A percentile compares a stretch with the other conserved stretches of the same genome.
phyloP scores from a whole-genome alignment of 1,284 basidiomycete genomes.

The Salmacisia buchloeana region DNA sequence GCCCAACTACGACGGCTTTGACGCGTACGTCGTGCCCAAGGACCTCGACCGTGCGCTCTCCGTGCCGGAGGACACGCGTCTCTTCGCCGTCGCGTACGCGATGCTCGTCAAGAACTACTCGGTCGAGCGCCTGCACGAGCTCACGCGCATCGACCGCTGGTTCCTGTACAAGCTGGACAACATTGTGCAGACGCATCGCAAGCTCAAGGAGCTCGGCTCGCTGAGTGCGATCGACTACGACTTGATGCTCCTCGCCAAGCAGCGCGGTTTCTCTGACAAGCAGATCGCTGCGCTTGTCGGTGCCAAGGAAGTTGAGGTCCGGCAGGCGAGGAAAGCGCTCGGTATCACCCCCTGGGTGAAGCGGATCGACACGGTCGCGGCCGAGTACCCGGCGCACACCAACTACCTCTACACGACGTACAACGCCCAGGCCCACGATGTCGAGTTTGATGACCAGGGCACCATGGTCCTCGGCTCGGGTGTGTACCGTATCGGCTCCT shows the following conservation, averaged over 20 bases:
- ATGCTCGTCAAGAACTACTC: constrained; percentile 90
- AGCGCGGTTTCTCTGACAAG: constrained; percentile 73
- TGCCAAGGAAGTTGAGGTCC: constrained; percentile 67
- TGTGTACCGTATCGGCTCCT: constrained; percentile 95
- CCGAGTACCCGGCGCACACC: constrained; percentile 97
- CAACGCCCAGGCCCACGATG: constrained; percentile 92
- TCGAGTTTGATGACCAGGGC: constrained; percentile 91
- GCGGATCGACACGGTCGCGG: constrained; percentile 97
- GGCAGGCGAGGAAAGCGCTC: constrained; percentile 75
- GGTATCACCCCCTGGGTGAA: constrained; percentile 95
- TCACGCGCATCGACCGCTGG: constrained; percentile 97
- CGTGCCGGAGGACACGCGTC: constrained; percentile 76
- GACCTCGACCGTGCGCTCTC: constrained; percentile 73
- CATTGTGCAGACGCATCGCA: constrained; percentile 61
- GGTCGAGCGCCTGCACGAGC: constrained; percentile 80
- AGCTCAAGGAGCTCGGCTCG: constrained; percentile 52
- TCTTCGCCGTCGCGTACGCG: constrained; percentile 95
- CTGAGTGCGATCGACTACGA: constrained; percentile 58
- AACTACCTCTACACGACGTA: constrained; percentile 99
- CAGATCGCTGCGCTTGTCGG: constrained; percentile 74
- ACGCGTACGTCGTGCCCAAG: constrained; percentile 68
- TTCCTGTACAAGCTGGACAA: constrained; percentile 98
- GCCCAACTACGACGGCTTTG: constrained; percentile 67
- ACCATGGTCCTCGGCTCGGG: constrained; percentile 99
- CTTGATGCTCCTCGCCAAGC: constrained; percentile 46